Conservation (phyloP, 1,139 yeast species). For the Protomyces arabidopsidicola region DNA sequence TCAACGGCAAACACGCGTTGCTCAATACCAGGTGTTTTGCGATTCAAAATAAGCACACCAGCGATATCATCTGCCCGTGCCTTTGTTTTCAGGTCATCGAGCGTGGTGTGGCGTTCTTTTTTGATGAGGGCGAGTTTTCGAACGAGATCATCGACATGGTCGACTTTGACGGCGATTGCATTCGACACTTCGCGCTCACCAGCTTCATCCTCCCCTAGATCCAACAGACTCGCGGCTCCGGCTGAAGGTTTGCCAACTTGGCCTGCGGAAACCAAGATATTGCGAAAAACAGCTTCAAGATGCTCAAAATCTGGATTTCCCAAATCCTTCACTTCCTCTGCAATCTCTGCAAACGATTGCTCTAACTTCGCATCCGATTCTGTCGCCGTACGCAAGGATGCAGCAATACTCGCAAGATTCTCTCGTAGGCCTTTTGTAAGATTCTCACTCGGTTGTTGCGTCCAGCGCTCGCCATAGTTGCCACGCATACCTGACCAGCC, state of each 20-base stretch:
- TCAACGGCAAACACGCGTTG: constrained; percentile 64
- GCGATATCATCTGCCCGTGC: constrained; percentile 81
- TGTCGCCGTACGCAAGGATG: constrained; percentile 64
- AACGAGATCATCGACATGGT: constrained; percentile 46
- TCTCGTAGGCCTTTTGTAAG: constrained; percentile 43
- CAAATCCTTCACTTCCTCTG: neutral
- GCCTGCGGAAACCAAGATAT: neutral
- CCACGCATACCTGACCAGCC: constrained; percentile 39
- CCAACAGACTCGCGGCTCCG: constrained; percentile 50
- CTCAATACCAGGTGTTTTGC: constrained; percentile 55
- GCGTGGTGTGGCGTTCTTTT: constrained; percentile 57
- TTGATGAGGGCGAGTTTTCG: constrained; percentile 48
- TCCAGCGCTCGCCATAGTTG: constrained; percentile 42
- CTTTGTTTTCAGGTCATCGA: constrained; percentile 61
- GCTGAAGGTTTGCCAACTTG: neutral
- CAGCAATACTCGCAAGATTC: constrained; percentile 56
- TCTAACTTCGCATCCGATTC: constrained; percentile 52
- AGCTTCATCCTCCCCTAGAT: constrained; percentile 51
- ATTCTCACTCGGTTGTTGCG: constrained; percentile 42
- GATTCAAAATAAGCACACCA: constrained; percentile 64
- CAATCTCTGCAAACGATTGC: neutral
- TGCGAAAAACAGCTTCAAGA: constrained; percentile 5
- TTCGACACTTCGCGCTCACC: constrained; percentile 39
- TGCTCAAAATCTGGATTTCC: neutral
- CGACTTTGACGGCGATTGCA: constrained; percentile 47